These are phyloP conservation scores for Apostasia ramifera DNA, from an alignment of 106 monocot genomes.

Conservation along the genomic window DNA sequence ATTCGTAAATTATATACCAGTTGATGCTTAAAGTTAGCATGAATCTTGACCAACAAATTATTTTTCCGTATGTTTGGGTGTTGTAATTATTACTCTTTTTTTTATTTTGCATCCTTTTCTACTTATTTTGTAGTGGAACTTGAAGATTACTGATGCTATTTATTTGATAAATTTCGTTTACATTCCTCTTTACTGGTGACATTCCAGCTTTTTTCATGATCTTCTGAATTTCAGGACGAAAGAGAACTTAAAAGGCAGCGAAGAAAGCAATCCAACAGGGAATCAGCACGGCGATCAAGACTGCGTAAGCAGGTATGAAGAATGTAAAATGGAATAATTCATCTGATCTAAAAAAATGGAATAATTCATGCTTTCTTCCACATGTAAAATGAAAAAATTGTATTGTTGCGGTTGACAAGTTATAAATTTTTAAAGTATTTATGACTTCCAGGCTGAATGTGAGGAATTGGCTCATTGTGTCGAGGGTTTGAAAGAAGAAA, in stretches of 20 bases:
- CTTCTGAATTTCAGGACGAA: conserved; percentile 53
- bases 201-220: conserved; percentile 6
- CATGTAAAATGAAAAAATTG: neutral
- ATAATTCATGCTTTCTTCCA: neutral
- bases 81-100: neutral
- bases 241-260: conserved; percentile 77
- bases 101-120: neutral
- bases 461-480: conserved; percentile 74
- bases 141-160: neutral
- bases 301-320: conserved; percentile 73
- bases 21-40: too few species aligned
- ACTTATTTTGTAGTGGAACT: neutral
- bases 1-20: too few species aligned
- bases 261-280: conserved; percentile 88
- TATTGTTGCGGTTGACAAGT: neutral
- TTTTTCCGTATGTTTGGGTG: neutral
- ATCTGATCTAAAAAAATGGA: neutral
- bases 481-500: conserved; percentile 62
- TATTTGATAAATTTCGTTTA: neutral
- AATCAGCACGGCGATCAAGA: conserved; percentile 83
- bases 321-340: neutral
- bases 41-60: neutral
- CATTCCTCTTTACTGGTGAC: neutral
- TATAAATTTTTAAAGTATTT: neutral
- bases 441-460: conserved; percentile 56